Evolutionary conservation across 805 yeast species (phyloP).

Genomic region (Lipomyces starkeyi): DNA sequence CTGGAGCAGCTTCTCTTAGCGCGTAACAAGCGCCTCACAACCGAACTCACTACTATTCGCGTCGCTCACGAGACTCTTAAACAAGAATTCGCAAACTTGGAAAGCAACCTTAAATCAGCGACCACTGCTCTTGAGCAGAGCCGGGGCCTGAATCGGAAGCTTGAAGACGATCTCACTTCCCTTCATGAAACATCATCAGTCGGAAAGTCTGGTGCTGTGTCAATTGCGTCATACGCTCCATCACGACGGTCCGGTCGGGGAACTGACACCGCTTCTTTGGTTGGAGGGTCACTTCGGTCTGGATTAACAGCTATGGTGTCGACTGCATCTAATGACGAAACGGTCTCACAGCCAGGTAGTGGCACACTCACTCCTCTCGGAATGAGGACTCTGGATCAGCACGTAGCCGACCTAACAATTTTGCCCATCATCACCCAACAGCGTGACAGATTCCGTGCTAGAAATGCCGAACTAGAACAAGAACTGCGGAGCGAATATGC

Average conservation of each 20-base stretch:
- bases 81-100: conserved; percentile 52
- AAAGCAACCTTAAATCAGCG: conserved; percentile 47
- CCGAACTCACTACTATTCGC: conserved; percentile 70
- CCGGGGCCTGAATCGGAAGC: conserved; percentile 57
- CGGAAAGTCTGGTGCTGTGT: conserved; percentile 31
- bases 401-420: conserved; percentile 47
- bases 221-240: conserved; percentile 31
- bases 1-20: conserved; percentile 67
- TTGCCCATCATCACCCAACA: conserved; percentile 91
- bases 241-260: conserved; percentile 33
- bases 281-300: conserved; percentile 33
- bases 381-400: conserved; percentile 27
- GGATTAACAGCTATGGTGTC: conserved; percentile 23
- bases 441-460: conserved; percentile 87
- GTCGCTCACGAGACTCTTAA: conserved; percentile 59
- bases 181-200: conserved; percentile 53
- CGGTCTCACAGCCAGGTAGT: conserved; percentile 12
- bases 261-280: conserved; percentile 30
- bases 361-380: conserved; percentile 17
- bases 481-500: conserved; percentile 67
- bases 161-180: conserved; percentile 75
- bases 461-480: conserved; percentile 82
- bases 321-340: conserved; percentile 1
- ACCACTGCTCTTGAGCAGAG: conserved; percentile 52
- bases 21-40: conserved; percentile 74